Evolutionary conservation across 2,329 filamentous ascomycete genomes (phyloP).

Genomic region (Penicillium paneum): DNA sequence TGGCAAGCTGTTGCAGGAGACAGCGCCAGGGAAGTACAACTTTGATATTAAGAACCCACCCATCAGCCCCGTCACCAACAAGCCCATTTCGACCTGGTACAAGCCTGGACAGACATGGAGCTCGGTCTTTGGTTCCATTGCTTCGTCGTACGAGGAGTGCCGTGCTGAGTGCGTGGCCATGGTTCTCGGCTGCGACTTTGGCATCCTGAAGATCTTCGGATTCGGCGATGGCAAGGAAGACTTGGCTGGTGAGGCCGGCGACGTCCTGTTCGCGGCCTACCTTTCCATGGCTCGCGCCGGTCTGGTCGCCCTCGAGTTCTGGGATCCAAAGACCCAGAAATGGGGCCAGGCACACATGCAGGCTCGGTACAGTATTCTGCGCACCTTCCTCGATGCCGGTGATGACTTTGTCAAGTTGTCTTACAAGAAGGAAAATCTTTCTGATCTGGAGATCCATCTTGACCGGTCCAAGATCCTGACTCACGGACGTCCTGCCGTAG

Average conservation of each 20-base stretch:
- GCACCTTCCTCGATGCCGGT: conserved; percentile 74
- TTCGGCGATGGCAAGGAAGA: conserved; percentile 74
- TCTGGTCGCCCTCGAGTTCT: conserved; percentile 83
- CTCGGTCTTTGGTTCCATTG: conserved; percentile 82
- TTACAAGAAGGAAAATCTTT: conserved; percentile 69
- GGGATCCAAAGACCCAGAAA: conserved; percentile 85
- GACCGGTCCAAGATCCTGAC: conserved; percentile 84
- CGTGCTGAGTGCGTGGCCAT: conserved; percentile 92
- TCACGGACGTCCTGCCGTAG: conserved; percentile 77
- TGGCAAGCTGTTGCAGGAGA: conserved; percentile 91
- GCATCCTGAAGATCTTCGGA: conserved; percentile 84
- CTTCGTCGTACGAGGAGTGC: conserved; percentile 90
- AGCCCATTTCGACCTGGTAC: conserved; percentile 82
- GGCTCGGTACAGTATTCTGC: conserved; percentile 81
- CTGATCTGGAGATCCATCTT: conserved; percentile 75
- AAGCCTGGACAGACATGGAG: conserved; percentile 95
- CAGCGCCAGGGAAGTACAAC: conserved; percentile 75
- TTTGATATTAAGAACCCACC: conserved; percentile 82
- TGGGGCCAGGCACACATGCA: conserved; percentile 94
- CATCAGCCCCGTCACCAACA: conserved; percentile 71
- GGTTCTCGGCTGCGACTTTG: conserved; percentile 83
- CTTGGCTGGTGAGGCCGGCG: conserved; percentile 72
- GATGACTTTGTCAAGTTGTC: conserved; percentile 81
- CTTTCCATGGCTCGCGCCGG: conserved; percentile 94
- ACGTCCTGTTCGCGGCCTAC: conserved; percentile 84